A percentile compares a stretch with the other conserved stretches of the same genome.
Conservation (phyloP, 2,329 filamentous ascomycete genomes). For the Neopestalotiopsis clavispora region DNA sequence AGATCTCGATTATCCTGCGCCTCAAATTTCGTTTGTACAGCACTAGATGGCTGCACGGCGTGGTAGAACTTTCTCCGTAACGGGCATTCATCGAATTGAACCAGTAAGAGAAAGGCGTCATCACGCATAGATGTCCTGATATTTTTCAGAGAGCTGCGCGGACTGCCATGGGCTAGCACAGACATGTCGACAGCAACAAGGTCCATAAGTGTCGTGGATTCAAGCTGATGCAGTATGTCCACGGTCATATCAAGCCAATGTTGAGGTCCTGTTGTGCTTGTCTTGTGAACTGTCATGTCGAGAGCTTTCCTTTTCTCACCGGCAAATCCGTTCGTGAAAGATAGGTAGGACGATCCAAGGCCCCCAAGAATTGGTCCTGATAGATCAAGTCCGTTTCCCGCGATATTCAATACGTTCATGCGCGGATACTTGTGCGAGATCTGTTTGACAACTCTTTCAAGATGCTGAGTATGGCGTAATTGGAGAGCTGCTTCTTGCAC, state of each 20-base stretch:
- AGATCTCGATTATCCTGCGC: constrained; percentile 39
- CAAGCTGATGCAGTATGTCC: constrained; percentile 19
- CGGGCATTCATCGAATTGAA: constrained; percentile 23
- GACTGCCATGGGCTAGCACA: constrained; percentile 33
- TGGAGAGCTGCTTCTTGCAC: constrained; percentile 38
- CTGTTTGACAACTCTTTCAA: constrained; percentile 40
- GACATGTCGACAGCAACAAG: constrained; percentile 42
- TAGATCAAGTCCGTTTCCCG: constrained; percentile 35
- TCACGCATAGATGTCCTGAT: constrained; percentile 38
- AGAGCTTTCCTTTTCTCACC: not conserved
- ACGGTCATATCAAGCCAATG: constrained; percentile 17
- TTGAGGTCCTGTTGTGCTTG: not conserved
- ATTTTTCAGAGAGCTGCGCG: constrained; percentile 27
- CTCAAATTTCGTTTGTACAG: constrained; percentile 26
- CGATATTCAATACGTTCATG: constrained; percentile 45
- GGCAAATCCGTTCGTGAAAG: constrained; percentile 32
- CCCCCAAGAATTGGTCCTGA: constrained; percentile 36
- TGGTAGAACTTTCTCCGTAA: constrained; percentile 27
- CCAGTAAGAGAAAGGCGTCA: constrained; percentile 42
- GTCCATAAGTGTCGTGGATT: constrained; percentile 27
- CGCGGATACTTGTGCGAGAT: constrained; percentile 43
- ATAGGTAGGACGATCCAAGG: constrained; percentile 36
- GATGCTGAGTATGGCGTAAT: constrained; percentile 36
- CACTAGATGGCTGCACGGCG: not conserved
- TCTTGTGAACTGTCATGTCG: constrained; percentile 19